phyloP scores from a whole-genome alignment of 2,329 filamentous ascomycete species.

The Neonectria faginata region DNA sequence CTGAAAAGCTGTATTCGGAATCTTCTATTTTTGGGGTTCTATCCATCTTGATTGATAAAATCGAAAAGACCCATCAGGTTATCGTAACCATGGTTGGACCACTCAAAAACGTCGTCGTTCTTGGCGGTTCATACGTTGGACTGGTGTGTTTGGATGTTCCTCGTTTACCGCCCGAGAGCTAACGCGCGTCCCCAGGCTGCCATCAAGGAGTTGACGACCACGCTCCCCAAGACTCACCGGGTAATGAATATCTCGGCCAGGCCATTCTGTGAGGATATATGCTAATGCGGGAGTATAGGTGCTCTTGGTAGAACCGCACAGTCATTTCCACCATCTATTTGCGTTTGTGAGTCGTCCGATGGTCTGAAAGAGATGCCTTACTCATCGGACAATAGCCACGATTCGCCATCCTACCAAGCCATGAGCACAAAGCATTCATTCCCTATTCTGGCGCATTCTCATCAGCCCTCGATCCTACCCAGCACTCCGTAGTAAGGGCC shows the following conservation, averaged over 20 bases:
- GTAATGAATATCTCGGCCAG: conserved; percentile 4
- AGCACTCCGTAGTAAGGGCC: conserved; percentile 37
- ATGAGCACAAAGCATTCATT: conserved; percentile 62
- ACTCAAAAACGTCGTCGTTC: conserved; percentile 44
- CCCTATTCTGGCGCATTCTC: conserved; percentile 54
- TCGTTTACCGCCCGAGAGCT: neutral
- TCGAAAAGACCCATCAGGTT: neutral
- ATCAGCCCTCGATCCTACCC: conserved; percentile 31
- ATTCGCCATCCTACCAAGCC: conserved; percentile 56
- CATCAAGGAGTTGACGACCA: conserved; percentile 39
- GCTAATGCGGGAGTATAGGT: conserved; percentile 43
- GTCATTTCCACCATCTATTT: conserved; percentile 64
- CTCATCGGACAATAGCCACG: conserved; percentile 49
- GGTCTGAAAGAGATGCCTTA: too few relatives aligned
- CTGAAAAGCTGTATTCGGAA: neutral
- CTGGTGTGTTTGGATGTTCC: conserved; percentile 29
- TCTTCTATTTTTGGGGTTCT: conserved; percentile 21
- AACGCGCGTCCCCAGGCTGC: conserved; percentile 32
- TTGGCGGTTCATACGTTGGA: conserved; percentile 45
- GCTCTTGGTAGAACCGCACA: conserved; percentile 62
- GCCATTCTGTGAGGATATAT: neutral
- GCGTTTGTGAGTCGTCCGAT: conserved; percentile 48
- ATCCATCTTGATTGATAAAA: conserved; percentile 12
- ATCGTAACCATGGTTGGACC: conserved; percentile 32
- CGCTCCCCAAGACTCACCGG: conserved; percentile 39